Conservation (phyloP, 352 stramenopile species). For the Phytophthora megakarya region DNA sequence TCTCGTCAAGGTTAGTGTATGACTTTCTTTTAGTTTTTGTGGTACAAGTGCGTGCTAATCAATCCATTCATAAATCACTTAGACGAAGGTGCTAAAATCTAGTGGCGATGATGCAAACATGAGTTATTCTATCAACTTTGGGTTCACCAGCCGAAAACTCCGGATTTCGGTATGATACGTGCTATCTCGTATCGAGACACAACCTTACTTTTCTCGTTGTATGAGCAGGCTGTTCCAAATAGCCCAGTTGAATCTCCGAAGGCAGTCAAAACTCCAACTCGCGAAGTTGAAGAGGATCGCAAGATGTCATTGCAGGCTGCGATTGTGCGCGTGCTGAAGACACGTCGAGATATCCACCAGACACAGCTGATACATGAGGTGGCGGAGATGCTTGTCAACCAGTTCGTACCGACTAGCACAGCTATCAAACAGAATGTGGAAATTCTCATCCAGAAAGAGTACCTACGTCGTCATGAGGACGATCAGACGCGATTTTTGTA, state of each 20-base stretch:
- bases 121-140: constrained; percentile 50
- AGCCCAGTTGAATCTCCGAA: constrained; percentile 76
- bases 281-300: constrained; percentile 86
- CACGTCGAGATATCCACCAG: constrained; percentile 73
- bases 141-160: constrained; percentile 56
- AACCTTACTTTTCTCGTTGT: background rate
- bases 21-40: background rate
- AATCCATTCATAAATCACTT: background rate
- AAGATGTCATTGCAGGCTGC: constrained; percentile 88
- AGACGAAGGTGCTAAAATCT: constrained; percentile 52
- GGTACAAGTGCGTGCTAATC: background rate
- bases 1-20: constrained; percentile 72
- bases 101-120: constrained; percentile 29
- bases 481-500: constrained; percentile 69
- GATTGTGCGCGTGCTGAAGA: constrained; percentile 86
- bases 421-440: constrained; percentile 82
- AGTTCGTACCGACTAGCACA: constrained; percentile 69
- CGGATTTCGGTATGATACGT: constrained; percentile 46
- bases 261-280: constrained; percentile 47
- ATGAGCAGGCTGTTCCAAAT: constrained; percentile 52
- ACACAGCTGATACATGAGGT: constrained; percentile 69
- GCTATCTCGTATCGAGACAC: background rate
- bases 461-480: constrained; percentile 67
- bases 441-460: constrained; percentile 88
- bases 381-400: constrained; percentile 68